Evolutionary conservation across 768 basidiomycete species (phyloP).

Genomic region (Porpolomopsis calyptriformis): DNA sequence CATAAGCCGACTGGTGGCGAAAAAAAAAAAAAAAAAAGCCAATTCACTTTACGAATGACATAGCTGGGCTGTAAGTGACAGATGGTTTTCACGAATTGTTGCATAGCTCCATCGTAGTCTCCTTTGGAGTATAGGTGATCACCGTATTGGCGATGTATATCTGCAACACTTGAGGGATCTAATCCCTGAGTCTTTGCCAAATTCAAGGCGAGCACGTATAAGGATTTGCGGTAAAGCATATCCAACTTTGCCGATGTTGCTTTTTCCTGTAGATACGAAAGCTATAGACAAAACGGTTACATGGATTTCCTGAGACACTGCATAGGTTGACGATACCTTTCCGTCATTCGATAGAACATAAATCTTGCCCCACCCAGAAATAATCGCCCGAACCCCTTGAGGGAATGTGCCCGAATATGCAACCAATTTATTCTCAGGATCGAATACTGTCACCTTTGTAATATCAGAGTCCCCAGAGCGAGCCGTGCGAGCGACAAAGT

Average conservation of each 20-base stretch:
- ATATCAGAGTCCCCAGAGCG: slow-evolving; percentile 46
- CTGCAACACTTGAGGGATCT: slow-evolving; percentile 64
- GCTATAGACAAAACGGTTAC: slow-evolving; percentile 24
- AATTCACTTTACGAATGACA: slow-evolving; percentile 83
- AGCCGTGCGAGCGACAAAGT: slow-evolving; percentile 47
- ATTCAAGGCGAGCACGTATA: slow-evolving; percentile 72
- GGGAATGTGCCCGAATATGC: slow-evolving; percentile 75
- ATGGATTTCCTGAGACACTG: slow-evolving; percentile 1
- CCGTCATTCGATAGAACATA: slow-evolving; percentile 75
- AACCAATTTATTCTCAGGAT: slow-evolving; percentile 85
- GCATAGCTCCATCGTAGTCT: slow-evolving; percentile 90
- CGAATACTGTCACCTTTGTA: slow-evolving; percentile 76
- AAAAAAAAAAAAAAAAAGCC: neutral
- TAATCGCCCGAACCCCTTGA: slow-evolving; percentile 72
- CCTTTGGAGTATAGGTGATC: slow-evolving; percentile 86
- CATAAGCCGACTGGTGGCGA: neutral
- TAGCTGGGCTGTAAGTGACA: slow-evolving; percentile 87
- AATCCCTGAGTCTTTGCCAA: slow-evolving; percentile 74
- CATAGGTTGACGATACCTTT: slow-evolving; percentile 35
- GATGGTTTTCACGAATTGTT: slow-evolving; percentile 84
- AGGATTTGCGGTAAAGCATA: slow-evolving; percentile 68
- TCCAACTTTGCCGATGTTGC: slow-evolving; percentile 79
- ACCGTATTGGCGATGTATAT: slow-evolving; percentile 84
- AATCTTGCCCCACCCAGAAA: slow-evolving; percentile 73
- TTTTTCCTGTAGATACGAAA: slow-evolving; percentile 63